These are phyloP conservation scores for Erodium moschatum DNA, from an alignment of 441 rosid species.

Conservation along the genomic window DNA sequence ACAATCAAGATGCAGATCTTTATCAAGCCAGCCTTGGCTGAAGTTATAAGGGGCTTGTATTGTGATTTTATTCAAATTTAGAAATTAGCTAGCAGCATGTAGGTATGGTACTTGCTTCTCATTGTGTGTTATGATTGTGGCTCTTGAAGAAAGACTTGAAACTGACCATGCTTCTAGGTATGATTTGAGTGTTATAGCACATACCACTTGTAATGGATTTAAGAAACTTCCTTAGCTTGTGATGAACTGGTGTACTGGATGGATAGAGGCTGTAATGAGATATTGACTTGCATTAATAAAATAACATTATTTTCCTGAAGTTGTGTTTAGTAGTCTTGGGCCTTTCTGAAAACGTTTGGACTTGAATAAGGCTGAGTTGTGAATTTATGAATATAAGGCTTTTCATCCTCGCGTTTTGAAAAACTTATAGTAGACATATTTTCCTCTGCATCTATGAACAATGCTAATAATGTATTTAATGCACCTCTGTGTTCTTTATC, in stretches of 20 bases:
- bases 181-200: too few species aligned
- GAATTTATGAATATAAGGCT: background rate
- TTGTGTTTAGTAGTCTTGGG: background rate
- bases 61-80: background rate
- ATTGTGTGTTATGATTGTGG: constrained; percentile 1
- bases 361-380: background rate
- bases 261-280: background rate
- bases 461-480: background rate
- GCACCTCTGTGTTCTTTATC: constrained; percentile 2
- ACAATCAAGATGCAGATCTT: background rate
- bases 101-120: background rate
- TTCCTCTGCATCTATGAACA: constrained; percentile 4
- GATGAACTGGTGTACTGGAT: background rate
- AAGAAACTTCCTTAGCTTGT: background rate
- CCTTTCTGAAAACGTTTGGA: background rate
- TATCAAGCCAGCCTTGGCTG: background rate
- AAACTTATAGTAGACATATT: background rate
- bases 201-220: background rate
- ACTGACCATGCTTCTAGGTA: background rate
- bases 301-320: background rate
- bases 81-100: background rate
- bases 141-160: too few species aligned
- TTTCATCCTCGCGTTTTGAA: background rate
- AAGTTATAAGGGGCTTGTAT: background rate
- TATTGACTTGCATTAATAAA: background rate